These are phyloP conservation scores for Dictyostelium firmibasis DNA, from an alignment of 78 protist genomes.

Conservation along the genomic window DNA sequence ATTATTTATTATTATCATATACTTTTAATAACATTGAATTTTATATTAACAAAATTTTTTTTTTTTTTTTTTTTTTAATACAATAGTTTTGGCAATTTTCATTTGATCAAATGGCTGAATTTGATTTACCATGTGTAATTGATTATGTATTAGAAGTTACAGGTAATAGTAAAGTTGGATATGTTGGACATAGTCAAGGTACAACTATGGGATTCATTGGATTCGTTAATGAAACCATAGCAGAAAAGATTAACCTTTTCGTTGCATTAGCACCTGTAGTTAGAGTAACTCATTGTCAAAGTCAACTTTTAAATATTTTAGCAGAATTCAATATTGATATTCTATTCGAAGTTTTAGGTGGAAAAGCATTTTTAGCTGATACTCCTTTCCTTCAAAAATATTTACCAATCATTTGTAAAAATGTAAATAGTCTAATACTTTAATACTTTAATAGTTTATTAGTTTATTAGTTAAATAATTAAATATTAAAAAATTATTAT, in stretches of 20 bases:
- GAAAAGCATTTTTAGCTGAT: conserved; percentile 61
- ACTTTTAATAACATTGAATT: not conserved
- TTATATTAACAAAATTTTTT: not conserved
- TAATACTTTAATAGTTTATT: too few species aligned
- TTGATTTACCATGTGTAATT: conserved; percentile 65
- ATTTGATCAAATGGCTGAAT: conserved; percentile 69
- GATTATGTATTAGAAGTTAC: conserved; percentile 43
- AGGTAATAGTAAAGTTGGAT: conserved; percentile 18
- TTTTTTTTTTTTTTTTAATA: not conserved
- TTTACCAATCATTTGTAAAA: conserved; percentile 45
- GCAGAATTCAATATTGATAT: conserved; percentile 50
- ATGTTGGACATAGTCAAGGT: conserved; percentile 85
- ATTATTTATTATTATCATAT: not conserved
- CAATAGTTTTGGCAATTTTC: conserved; percentile 30
- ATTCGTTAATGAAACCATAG: conserved; percentile 17
- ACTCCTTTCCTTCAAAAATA: conserved; percentile 58
- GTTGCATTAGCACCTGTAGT: conserved; percentile 83
- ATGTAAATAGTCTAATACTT: not conserved
- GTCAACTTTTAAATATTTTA: conserved; percentile 34
- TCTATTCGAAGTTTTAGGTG: conserved; percentile 72
- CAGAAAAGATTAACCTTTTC: conserved; percentile 65
- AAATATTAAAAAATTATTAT: not conserved
- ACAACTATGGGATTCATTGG: conserved; percentile 70
- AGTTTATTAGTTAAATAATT: too few species aligned
- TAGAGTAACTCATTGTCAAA: conserved; percentile 42